Conservation (phyloP, 1,139 yeast species). For the Lodderomyces beijingensis region DNA sequence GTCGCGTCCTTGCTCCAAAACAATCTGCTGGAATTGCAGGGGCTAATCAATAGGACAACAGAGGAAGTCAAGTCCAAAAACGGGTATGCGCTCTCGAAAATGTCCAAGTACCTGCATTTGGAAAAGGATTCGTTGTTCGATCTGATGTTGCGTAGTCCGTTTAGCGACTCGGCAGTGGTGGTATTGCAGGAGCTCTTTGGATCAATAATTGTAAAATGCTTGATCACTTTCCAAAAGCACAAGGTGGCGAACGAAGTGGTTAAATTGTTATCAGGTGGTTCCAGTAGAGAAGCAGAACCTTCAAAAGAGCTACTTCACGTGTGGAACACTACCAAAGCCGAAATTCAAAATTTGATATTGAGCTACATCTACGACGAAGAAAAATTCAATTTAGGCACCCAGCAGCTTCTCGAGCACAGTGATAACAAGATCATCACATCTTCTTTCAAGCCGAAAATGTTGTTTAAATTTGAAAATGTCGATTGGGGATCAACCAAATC, state of each 20-base stretch:
- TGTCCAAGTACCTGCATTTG: slow-evolving; percentile 27
- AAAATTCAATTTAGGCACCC: background rate
- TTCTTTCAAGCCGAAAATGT: slow-evolving; percentile 15
- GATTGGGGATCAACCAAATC: slow-evolving; percentile 29
- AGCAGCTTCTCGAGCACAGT: background rate
- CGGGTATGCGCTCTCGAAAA: slow-evolving; percentile 25
- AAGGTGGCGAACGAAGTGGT: slow-evolving; percentile 60
- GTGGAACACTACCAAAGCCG: slow-evolving; percentile 57
- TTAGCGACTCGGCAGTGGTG: slow-evolving; percentile 50
- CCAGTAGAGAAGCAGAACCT: background rate
- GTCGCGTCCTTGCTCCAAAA: slow-evolving; percentile 49
- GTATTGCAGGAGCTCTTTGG: slow-evolving; percentile 69
- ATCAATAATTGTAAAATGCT: slow-evolving; percentile 56
- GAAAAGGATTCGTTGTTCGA: slow-evolving; percentile 23
- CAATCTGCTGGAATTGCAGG: slow-evolving; percentile 40
- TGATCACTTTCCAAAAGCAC: slow-evolving; percentile 68
- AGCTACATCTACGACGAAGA: slow-evolving; percentile 47
- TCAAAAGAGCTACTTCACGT: slow-evolving; percentile 27
- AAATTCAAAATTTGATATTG: slow-evolving; percentile 51
- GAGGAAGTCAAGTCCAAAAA: slow-evolving; percentile 58
- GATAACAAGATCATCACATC: background rate
- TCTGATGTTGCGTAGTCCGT: slow-evolving; percentile 22
- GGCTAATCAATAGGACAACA: slow-evolving; percentile 55
- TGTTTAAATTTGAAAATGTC: slow-evolving; percentile 50
- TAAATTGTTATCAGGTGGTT: slow-evolving; percentile 15